Base-by-base conservation (phyloP, 2,329 filamentous ascomycete genomes). In the Claviceps fusiformis region DNA sequence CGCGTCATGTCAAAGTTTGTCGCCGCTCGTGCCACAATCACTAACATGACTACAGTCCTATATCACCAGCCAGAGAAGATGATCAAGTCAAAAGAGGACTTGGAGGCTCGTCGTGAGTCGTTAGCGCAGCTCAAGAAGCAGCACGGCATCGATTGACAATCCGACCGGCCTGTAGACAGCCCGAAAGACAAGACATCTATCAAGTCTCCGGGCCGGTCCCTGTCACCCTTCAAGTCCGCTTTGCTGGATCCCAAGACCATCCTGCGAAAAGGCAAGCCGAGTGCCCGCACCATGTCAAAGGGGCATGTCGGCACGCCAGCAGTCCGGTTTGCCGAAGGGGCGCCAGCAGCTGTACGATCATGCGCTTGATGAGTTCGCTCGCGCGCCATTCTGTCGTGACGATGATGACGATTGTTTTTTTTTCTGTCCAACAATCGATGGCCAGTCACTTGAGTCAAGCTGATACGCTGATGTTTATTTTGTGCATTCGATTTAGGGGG, bases 111-210 rank as follows among this genome's bases (percentile, higher is more conserved):
- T 75, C 88, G 93, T 75, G 89, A 95, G 73, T 93, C 92, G 79
- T 84, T 98, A 87, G 92, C 95, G 82, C 87, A 89, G 77, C 85
- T 97, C 76, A 98, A 98, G 79, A 83, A 86, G 70, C 89, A 97
- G 74, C 90, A 98, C 74, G 92, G 91, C 71, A 96, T 97, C 80
- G 92, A 96, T 85, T 98, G 89, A 92, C 82, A 82, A 81, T 81
- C 78, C 78, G 82, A 85, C 82, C 82, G 81, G 81, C 75, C 80
- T 80, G 76, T 72, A 70, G 79, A 79, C 67, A 70, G 66, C 68
- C 70, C 68, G 69, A 67, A 64, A 62, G 68, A 68, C 64, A 68
- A 75, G 66, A 68, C 66, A 62, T 59, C 63, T 63, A 70, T 72
- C 65, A 70, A 67, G 71, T 78, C 78, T 77, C 77, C 77, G 78